Evolutionary conservation across 176 grass and related monocot genomes (phyloP).

Genomic region (Aegilops speltoides): DNA sequence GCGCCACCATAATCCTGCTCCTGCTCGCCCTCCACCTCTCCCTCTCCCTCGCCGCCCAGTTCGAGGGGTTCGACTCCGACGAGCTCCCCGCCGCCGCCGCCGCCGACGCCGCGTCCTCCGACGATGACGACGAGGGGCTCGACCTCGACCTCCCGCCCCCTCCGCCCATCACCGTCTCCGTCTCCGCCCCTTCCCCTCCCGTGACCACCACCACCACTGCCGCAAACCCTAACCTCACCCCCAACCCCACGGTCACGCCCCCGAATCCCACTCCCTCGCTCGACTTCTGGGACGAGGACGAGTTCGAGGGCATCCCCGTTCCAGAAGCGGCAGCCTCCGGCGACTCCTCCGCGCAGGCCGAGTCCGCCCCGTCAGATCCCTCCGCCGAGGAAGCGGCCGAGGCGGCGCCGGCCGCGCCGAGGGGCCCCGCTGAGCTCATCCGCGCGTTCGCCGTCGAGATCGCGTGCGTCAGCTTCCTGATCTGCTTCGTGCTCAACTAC

Average conservation of each 20-base stretch:
- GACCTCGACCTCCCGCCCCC: slow-evolving; percentile 25
- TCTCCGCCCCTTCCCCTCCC: slow-evolving; percentile 37
- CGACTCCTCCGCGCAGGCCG: slow-evolving; percentile 19
- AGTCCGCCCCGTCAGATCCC: slow-evolving; percentile 36
- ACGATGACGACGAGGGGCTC: slow-evolving; percentile 42
- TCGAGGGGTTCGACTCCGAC: slow-evolving; percentile 92
- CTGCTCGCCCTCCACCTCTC: slow-evolving; percentile 51
- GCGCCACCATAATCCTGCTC: slow-evolving; percentile 46
- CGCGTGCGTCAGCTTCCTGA: slow-evolving; percentile 80
- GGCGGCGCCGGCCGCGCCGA: slow-evolving; percentile 21
- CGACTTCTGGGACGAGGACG: slow-evolving; percentile 98
- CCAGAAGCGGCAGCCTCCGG: not conserved
- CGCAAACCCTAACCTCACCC: slow-evolving; percentile 38
- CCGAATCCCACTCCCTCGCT: slow-evolving; percentile 39
- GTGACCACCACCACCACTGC: slow-evolving; percentile 32
- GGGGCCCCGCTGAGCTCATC: slow-evolving; percentile 32
- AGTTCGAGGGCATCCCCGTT: slow-evolving; percentile 94
- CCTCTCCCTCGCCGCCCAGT: slow-evolving; percentile 61
- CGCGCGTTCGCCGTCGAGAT: slow-evolving; percentile 76
- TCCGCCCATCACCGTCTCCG: slow-evolving; percentile 41
- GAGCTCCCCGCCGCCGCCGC: slow-evolving; percentile 43
- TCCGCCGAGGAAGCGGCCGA: slow-evolving; percentile 26
- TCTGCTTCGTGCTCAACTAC: slow-evolving; percentile 95
- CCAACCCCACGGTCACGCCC: not conserved
- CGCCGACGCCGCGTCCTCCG: slow-evolving; percentile 33